phyloP scores from a whole-genome alignment of 129 eudicot genomes.

The Tanacetum coccineum region DNA sequence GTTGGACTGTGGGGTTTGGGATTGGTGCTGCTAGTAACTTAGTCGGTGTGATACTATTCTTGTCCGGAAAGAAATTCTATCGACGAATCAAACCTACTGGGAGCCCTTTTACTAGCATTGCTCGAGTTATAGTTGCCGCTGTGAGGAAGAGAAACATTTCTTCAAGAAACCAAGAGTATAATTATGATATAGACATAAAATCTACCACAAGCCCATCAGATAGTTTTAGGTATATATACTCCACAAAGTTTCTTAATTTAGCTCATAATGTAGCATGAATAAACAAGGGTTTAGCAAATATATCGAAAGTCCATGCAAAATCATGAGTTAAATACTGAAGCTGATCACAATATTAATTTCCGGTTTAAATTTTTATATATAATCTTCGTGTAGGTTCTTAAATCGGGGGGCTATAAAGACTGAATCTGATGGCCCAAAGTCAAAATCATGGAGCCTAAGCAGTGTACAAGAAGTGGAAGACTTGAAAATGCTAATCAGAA shows the following conservation, averaged over 20 bases:
- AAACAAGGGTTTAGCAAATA: too few relatives aligned
- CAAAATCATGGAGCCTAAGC: conserved; percentile 55
- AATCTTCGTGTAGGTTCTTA: conserved; percentile 30
- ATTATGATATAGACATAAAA: conserved; percentile 7
- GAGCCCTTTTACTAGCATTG: conserved; percentile 52
- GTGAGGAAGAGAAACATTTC: conserved; percentile 37
- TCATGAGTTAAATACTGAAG: too few relatives aligned
- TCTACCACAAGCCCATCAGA: conserved; percentile 36
- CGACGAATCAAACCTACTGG: conserved; percentile 33
- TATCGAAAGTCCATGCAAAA: too few relatives aligned
- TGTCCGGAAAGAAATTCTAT: conserved; percentile 43
- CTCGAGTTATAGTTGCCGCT: conserved; percentile 52
- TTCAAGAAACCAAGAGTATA: conserved; percentile 20
- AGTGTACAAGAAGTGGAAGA: conserved; percentile 75
- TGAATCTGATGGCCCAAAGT: conserved; percentile 24
- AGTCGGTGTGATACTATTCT: conserved; percentile 40
- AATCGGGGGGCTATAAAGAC: conserved; percentile 46
- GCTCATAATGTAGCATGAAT: not conserved
- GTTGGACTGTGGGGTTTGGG: conserved; percentile 52
- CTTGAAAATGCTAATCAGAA: conserved; percentile 45
- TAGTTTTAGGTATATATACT: conserved; percentile 40
- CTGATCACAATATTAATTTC: not conserved
- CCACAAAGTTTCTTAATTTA: not conserved
- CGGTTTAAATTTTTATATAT: not conserved
- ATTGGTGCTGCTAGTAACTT: conserved; percentile 38